Conservation (phyloP, 441 rosid species). For the Populus hybrid region DNA sequence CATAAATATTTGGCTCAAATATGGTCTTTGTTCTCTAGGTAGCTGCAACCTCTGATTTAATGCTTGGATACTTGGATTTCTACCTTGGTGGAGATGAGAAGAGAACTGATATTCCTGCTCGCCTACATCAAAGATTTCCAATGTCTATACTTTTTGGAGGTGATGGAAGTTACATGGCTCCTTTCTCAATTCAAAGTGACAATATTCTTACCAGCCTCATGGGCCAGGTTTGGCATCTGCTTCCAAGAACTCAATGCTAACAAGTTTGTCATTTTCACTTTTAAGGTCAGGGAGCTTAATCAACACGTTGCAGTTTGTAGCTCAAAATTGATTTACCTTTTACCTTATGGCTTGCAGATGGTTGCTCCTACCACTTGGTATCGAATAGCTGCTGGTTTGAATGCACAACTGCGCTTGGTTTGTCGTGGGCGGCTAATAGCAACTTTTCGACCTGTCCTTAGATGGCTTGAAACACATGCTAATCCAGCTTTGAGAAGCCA, state of each 20-base stretch:
- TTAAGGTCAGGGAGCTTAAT: constrained; percentile 3
- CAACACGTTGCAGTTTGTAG: constrained; percentile 15
- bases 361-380: constrained; percentile 95
- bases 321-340: constrained; percentile 17
- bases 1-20: background rate
- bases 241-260: background rate
- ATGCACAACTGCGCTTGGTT: constrained; percentile 95
- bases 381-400: constrained; percentile 95
- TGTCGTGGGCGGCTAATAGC: constrained; percentile 70
- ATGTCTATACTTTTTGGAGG: constrained; percentile 92
- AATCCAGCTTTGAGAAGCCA: constrained; percentile 79
- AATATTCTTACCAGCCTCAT: constrained; percentile 87
- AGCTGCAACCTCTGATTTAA: constrained; percentile 93
- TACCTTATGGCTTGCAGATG: constrained; percentile 44
- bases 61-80: constrained; percentile 97
- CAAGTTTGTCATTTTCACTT: background rate
- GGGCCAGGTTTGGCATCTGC: constrained; percentile 73
- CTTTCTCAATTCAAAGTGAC: constrained; percentile 94
- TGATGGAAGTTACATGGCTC: constrained; percentile 98
- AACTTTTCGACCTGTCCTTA: constrained; percentile 67
- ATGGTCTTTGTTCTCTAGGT: constrained; percentile 45
- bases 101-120: constrained; percentile 93
- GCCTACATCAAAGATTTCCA: constrained; percentile 76
- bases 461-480: constrained; percentile 95
- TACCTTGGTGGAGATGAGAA: constrained; percentile 99